Conservation (phyloP, 164 flowering plant species). For the Umbellularia californica region DNA sequence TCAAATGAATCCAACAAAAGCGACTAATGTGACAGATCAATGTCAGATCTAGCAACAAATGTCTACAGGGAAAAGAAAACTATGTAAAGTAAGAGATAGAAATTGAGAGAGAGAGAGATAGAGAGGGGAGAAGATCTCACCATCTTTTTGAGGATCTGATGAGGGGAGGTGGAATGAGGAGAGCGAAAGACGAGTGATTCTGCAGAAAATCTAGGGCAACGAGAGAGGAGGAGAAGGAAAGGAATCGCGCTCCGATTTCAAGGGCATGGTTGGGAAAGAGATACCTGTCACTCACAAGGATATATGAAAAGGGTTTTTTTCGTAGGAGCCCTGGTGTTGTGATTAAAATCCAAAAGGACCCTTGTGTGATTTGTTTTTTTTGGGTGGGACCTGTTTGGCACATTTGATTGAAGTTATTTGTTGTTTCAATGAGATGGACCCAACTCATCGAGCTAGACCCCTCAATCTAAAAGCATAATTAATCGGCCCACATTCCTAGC, state of each 20-base stretch:
- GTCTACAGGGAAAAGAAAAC: not conserved
- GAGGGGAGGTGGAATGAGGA: slow-evolving; percentile 9
- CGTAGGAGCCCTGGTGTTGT: too few relatives aligned
- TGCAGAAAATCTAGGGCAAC: slow-evolving; percentile 21
- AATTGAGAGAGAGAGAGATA: not conserved
- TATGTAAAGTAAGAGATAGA: not conserved
- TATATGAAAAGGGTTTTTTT: too few relatives aligned
- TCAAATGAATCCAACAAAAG: not conserved
- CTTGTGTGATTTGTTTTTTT: too few relatives aligned
- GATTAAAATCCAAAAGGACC: too few relatives aligned
- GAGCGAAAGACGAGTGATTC: slow-evolving; percentile 3
- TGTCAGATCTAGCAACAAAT: slow-evolving; percentile 7
- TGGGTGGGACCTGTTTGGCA: too few relatives aligned
- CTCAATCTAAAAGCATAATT: too few relatives aligned
- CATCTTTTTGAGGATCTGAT: slow-evolving; percentile 17
- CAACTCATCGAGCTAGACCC: too few relatives aligned
- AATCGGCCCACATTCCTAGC: too few relatives aligned
- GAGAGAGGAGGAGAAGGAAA: slow-evolving; percentile 1
- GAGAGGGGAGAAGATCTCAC: slow-evolving; percentile 5
- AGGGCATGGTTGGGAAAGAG: not conserved
- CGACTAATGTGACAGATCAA: not conserved
- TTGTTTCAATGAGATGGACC: too few relatives aligned
- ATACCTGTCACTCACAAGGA: too few relatives aligned
- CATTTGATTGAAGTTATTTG: too few relatives aligned
- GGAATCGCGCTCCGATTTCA: slow-evolving; percentile 1